A percentile compares a stretch with the other conserved stretches of the same genome.
Evolutionary conservation across 2,329 filamentous ascomycete species (phyloP).

Genomic region (Cercospora sesami): DNA sequence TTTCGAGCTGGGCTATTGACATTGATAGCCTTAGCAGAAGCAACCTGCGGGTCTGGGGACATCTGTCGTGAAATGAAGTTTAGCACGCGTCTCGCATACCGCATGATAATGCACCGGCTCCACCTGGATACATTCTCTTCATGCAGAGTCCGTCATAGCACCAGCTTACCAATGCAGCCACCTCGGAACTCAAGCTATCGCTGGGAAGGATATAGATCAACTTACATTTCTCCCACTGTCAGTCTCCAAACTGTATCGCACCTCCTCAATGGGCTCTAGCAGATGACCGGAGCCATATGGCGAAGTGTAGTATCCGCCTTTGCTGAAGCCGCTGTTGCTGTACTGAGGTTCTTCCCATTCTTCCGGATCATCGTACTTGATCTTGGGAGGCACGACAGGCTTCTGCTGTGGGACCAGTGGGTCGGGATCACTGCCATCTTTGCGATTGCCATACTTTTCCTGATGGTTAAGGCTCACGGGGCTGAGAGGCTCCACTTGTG

Average conservation of each 20-base stretch:
- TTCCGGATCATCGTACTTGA: constrained; percentile 32
- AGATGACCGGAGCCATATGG: constrained; percentile 42
- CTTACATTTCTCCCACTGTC: constrained; percentile 40
- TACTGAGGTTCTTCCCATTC: constrained; percentile 36
- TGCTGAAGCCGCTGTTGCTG: constrained; percentile 40
- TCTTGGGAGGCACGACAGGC: constrained; percentile 29
- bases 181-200: background rate
- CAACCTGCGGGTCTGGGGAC: constrained; percentile 34
- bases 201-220: constrained; percentile 6
- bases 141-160: background rate
- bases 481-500: constrained; percentile 31
- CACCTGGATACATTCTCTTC: background rate
- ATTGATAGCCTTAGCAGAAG: constrained; percentile 31
- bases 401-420: constrained; percentile 54
- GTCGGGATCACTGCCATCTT: constrained; percentile 58
- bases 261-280: constrained; percentile 54
- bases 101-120: background rate
- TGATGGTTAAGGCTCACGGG: constrained; percentile 36
- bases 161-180: background rate
- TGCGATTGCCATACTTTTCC: constrained; percentile 41
- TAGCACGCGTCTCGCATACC: background rate
- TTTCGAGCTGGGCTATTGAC: constrained; percentile 44
- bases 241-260: constrained; percentile 52
- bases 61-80: constrained; percentile 19
- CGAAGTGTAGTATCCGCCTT: constrained; percentile 38